phyloP scores from a whole-genome alignment of 2,329 filamentous ascomycete species.

The Cryphonectria radicalis region DNA sequence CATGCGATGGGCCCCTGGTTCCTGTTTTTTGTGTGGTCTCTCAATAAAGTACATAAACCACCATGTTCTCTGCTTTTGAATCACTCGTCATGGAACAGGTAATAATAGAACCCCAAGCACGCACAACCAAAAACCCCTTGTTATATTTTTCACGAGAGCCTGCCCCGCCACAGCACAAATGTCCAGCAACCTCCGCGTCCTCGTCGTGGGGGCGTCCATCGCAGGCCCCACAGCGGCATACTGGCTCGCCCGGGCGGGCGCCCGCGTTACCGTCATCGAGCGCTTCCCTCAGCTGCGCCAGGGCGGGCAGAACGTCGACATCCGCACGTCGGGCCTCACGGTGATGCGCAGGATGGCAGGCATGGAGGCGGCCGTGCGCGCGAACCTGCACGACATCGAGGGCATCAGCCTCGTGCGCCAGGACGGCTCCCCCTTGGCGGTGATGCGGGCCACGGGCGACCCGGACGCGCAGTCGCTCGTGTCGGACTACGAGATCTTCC shows the following conservation, averaged over 20 bases:
- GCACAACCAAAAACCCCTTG: no score
- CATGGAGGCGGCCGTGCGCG: constrained; percentile 42
- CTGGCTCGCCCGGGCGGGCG: constrained; percentile 37
- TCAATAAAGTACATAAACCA: background rate
- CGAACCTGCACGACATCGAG: constrained; percentile 44
- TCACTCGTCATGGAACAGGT: no score
- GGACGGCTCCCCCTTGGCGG: constrained; percentile 43
- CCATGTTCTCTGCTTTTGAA: background rate
- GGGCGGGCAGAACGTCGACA: constrained; percentile 43
- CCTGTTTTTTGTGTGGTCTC: background rate
- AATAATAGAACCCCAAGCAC: no score
- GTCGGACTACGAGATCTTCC: constrained; percentile 53
- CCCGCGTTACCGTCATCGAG: constrained; percentile 35
- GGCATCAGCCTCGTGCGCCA: constrained; percentile 47
- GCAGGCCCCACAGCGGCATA: constrained; percentile 35
- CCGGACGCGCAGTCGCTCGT: constrained; percentile 48
- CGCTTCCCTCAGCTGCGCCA: constrained; percentile 34
- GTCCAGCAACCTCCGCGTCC: constrained; percentile 37
- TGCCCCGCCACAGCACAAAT: constrained; percentile 20
- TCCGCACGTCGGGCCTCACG: constrained; percentile 42
- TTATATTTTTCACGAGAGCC: no score
- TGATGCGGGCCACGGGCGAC: constrained; percentile 40
- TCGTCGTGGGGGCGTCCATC: constrained; percentile 38
- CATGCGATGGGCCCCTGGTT: background rate
- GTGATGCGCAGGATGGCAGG: constrained; percentile 46